Conservation (phyloP, 306 rosid genomes). For the Fragaria vesca region DNA sequence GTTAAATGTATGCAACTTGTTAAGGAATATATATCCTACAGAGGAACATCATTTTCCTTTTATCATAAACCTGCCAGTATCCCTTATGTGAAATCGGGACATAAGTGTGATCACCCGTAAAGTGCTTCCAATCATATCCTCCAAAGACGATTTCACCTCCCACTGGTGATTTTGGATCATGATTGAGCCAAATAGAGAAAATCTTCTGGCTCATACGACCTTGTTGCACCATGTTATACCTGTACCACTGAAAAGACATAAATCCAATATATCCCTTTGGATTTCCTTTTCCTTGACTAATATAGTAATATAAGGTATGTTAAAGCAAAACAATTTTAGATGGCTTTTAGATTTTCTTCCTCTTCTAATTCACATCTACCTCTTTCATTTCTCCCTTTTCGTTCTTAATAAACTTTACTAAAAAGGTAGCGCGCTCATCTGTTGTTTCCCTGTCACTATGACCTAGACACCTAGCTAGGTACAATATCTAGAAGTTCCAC, state of each 20-base stretch:
- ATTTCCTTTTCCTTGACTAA: background rate
- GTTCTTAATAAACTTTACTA: background rate
- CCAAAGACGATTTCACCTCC: slow-evolving; percentile 57
- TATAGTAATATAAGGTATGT: background rate
- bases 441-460: background rate
- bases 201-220: slow-evolving; percentile 32
- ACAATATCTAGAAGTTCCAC: background rate
- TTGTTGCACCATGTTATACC: slow-evolving; percentile 41
- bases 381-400: background rate
- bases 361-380: background rate
- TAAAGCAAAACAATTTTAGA: background rate
- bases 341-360: background rate
- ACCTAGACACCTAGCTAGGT: background rate
- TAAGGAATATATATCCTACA: slow-evolving; percentile 15
- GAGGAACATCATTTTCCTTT: slow-evolving; percentile 15
- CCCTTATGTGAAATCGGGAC: slow-evolving; percentile 53
- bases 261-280: background rate
- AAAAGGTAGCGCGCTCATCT: background rate
- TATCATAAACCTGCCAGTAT: slow-evolving; percentile 66
- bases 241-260: slow-evolving; percentile 1
- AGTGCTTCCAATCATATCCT: slow-evolving; percentile 61
- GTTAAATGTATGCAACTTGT: slow-evolving; percentile 17
- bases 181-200: slow-evolving; percentile 45
- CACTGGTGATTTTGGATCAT: slow-evolving; percentile 30
- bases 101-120: slow-evolving; percentile 66